Base-by-base conservation (phyloP, 495 filamentous ascomycete species). In the Penicillium psychrofluorescens region DNA sequence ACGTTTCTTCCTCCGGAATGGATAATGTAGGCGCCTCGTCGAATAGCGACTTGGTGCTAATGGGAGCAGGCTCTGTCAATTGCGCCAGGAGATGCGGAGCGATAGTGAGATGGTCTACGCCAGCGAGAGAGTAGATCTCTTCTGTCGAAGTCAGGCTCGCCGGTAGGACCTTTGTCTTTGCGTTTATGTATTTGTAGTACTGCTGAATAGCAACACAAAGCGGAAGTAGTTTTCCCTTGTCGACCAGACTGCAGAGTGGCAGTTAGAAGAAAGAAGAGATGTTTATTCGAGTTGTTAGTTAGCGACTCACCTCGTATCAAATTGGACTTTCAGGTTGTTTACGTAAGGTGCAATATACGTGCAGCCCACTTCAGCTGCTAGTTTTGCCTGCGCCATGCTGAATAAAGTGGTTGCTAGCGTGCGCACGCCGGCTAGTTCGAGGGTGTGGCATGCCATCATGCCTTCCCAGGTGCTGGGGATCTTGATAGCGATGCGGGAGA, bases 401-500 rank as follows among this genome's bases (percentile, higher is more conserved):
- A 83, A 84, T 1, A 85, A 54, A 2, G 76, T 81, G 1, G 82
- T 84, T 7, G 77, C 80, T 11, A 85, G 54, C 0, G 81, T 81
- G 28, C 64, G 56, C 13, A 81, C 72, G 0, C 75, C 75, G 4
- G 61, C 49, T 10, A 54, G 49, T 48, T 81, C 72, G 11, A 86
- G 63, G n/a, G 64, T 64, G 6, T 65, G 64, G 52, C 80, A 85
- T 27, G 80, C 82, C 54, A 75, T 67, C 13, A 84, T 57, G 4
- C 82, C 82, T 54, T 83, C 78, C 74, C 78, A 82, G 6, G 79
- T 85, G 16, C 71, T 64, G 1, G 78, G 78, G 38, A 85, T 72
- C 44, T 84, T 85, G 64, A 83, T 77, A 37, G 72, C 80, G 35
- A 85, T 61, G 44, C 77, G 67, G 6, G 59, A 55, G n/a, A 51